Evolutionary conservation across 2,329 filamentous ascomycete species (phyloP), one percentile per base, ranked within the genome.

Genomic region (Cytospora leucostoma): DNA sequence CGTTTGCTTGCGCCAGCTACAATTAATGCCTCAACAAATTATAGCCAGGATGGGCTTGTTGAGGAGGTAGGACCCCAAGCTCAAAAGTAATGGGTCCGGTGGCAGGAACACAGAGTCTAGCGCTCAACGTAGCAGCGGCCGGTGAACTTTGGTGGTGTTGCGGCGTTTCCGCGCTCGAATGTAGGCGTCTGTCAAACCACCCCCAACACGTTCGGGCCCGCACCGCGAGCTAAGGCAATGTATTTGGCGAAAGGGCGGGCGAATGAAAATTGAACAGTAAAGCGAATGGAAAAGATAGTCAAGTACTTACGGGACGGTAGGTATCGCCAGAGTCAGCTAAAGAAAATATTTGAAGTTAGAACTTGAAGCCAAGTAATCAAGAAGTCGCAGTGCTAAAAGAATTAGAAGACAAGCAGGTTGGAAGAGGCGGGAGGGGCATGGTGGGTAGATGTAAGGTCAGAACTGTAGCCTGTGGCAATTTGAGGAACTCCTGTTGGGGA

Each of bases 281-380:
- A 13, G 27, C 7, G 47, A 44, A 56, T 35, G 32, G n/a, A 44
- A 35, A 40, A 49, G 56, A 47, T 51, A 34, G 53, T 33, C 61
- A 59, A 60, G 62, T 68, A 82, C 82, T 83, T 77, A 84, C 84
- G 72, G 84, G 82, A 75, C 84, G 83, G 75, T 86, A 87, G 68
- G 78, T 86, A 72, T 87, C 84, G 76, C 82, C 82, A 71, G 82
- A 80, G 71, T 86, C 84, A 74, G 84, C 84, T 86, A 75, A 71
- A 76, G 68, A 74, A 67, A 67, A 67, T 69, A 71, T 67, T 61
- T 47, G 67, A 70, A 59, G 78, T 80, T 78, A 82, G 78, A 79
- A 74, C 65, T 67, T 49, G 50, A 56, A 54, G 47, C 33, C 49
- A 27, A 33, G 53, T 61, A 61, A 51, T 21, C 34, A 35, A 60